phyloP scores from a whole-genome alignment of 2,329 filamentous ascomycete species.

The Penicillium rolfsii region DNA sequence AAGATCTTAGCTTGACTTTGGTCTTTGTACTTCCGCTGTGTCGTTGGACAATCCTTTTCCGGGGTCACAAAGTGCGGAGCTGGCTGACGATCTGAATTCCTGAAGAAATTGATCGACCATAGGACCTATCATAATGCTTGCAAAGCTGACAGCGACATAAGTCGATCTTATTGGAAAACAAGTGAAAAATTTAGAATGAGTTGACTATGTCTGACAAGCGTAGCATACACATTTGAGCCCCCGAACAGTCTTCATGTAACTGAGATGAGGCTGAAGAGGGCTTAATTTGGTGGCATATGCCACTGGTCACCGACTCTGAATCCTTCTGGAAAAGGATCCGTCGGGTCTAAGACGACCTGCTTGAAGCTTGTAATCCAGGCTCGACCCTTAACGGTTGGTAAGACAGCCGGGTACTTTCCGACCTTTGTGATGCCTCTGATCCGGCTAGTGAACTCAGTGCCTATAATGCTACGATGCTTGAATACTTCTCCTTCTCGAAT shows the following conservation, averaged over 20 bases:
- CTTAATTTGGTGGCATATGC: constrained; percentile 21
- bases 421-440: constrained; percentile 46
- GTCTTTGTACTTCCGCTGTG: not conserved
- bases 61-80: constrained; percentile 11
- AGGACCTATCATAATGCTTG: not conserved
- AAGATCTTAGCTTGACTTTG: constrained; percentile 10
- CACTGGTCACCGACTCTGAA: constrained; percentile 45
- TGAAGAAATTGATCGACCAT: not conserved
- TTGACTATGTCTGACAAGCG: not conserved
- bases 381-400: constrained; percentile 49
- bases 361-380: constrained; percentile 54
- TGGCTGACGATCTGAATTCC: constrained; percentile 5
- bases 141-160: not conserved
- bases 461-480: constrained; percentile 48
- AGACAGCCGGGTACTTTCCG: constrained; percentile 45
- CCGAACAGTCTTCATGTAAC: too few species aligned
- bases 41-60: constrained; percentile 5
- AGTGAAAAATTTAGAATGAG: not conserved
- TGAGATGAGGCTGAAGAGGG: not conserved
- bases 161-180: not conserved
- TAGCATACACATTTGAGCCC: not conserved
- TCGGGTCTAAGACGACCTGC: constrained; percentile 49
- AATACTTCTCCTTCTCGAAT: constrained; percentile 45
- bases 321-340: constrained; percentile 50
- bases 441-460: constrained; percentile 47